Conservation (phyloP, 768 basidiomycete species). For the Tylopilus vinaceipallidus region DNA sequence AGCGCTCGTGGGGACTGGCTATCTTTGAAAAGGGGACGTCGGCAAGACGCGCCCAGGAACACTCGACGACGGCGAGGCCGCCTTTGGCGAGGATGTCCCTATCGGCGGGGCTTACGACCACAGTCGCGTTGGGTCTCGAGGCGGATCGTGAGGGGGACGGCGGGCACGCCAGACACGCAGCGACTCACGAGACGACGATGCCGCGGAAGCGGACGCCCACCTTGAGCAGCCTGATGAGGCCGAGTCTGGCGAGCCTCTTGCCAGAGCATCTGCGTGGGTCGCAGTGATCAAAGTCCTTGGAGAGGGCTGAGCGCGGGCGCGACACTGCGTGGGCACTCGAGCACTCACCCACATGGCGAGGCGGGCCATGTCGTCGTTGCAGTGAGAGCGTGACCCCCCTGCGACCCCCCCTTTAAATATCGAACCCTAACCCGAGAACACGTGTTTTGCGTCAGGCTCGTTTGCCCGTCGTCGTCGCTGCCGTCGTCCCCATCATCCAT, state of each 20-base stretch:
- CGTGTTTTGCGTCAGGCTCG: conserved; percentile 26
- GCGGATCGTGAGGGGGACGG: background rate
- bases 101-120: conserved; percentile 79
- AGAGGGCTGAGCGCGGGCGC: too few relatives aligned
- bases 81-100: conserved; percentile 67
- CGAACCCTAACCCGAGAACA: conserved; percentile 32
- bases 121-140: conserved; percentile 76
- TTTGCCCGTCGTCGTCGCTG: conserved; percentile 20
- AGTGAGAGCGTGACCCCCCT: background rate
- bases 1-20: conserved; percentile 85
- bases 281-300: conserved; percentile 95
- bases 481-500: conserved; percentile 26
- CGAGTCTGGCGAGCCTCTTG: conserved; percentile 85
- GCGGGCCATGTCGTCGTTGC: conserved; percentile 70
- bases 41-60: conserved; percentile 94
- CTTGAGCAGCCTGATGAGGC: conserved; percentile 78
- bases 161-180: background rate
- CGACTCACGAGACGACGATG: conserved; percentile 86
- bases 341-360: conserved; percentile 94
- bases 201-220: conserved; percentile 89
- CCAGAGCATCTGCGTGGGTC: conserved; percentile 87
- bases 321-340: too few relatives aligned
- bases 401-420: conserved; percentile 12
- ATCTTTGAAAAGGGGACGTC: conserved; percentile 96
- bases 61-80: conserved; percentile 97